Conservation (phyloP, 2,329 filamentous ascomycete species). For the Saccharata proteae region DNA sequence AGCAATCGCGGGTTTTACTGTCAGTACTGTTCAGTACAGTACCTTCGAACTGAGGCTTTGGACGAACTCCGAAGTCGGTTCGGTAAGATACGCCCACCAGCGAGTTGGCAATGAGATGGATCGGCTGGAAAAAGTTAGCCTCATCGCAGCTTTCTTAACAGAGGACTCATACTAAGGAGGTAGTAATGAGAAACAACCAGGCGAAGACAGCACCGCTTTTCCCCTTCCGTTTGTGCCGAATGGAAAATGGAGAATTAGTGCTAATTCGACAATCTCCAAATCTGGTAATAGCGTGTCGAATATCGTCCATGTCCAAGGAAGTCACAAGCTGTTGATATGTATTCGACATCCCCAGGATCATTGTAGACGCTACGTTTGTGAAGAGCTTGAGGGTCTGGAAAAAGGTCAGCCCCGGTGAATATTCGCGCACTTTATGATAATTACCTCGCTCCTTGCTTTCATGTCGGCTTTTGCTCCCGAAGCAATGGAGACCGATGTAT, state of each 20-base stretch:
- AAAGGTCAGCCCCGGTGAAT: background rate
- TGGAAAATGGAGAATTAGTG: constrained; percentile 2
- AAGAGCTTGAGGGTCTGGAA: constrained; percentile 10
- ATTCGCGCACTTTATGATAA: too few species aligned
- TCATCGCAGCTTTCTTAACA: too few species aligned
- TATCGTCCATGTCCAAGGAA: constrained; percentile 13
- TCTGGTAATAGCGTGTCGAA: background rate
- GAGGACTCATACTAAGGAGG: constrained; percentile 3
- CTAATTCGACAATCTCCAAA: background rate
- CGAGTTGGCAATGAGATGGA: constrained; percentile 21
- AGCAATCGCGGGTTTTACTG: background rate
- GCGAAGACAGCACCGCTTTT: background rate
- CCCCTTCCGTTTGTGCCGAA: background rate
- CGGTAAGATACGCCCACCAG: constrained; percentile 18
- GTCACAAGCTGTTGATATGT: constrained; percentile 22
- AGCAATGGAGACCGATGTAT: constrained; percentile 4
- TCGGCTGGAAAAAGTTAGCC: constrained; percentile 11
- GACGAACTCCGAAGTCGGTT: constrained; percentile 11
- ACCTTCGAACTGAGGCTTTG: constrained; percentile 10
- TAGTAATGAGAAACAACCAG: background rate
- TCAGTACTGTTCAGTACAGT: background rate
- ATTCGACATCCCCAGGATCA: constrained; percentile 21
- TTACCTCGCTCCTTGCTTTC: constrained; percentile 3
- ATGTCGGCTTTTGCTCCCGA: background rate
- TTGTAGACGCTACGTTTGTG: constrained; percentile 20